Evolutionary conservation across 108 stramenopile species (phyloP).

Genomic region (Cyclotella kingstonii): DNA sequence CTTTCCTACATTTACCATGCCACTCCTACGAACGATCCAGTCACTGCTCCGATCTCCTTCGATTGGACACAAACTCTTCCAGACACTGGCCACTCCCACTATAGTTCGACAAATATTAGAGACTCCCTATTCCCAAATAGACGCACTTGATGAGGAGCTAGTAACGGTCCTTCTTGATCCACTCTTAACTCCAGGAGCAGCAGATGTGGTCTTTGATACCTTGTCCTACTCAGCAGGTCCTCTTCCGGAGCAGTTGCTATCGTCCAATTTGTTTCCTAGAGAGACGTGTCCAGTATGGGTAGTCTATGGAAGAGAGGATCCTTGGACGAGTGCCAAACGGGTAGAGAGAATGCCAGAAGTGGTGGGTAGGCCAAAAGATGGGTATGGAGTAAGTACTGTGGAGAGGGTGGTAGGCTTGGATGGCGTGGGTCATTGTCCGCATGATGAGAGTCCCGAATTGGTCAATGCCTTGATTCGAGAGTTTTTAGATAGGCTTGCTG

Average conservation of each 20-base stretch:
- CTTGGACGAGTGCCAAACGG: conserved; percentile 84
- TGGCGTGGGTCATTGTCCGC: conserved; percentile 94
- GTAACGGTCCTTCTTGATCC: conserved; percentile 85
- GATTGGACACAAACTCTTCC: conserved; percentile 81
- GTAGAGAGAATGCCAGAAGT: conserved; percentile 71
- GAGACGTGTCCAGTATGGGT: conserved; percentile 73
- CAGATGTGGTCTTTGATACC: conserved; percentile 93
- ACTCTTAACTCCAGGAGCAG: conserved; percentile 77
- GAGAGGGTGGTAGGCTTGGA: conserved; percentile 73
- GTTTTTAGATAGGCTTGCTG: conserved; percentile 64
- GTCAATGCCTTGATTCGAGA: conserved; percentile 84
- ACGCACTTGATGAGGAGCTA: conserved; percentile 87
- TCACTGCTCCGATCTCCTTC: conserved; percentile 58
- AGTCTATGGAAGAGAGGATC: conserved; percentile 88
- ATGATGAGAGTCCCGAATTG: conserved; percentile 90
- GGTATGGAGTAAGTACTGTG: conserved; percentile 26
- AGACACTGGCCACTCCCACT: conserved; percentile 70
- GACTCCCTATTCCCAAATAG: conserved; percentile 78
- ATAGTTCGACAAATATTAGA: conserved; percentile 85
- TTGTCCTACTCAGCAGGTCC: conserved; percentile 92
- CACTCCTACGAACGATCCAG: conserved; percentile 75
- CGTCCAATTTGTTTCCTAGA: conserved; percentile 31
- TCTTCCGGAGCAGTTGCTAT: conserved; percentile 91
- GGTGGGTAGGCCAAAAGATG: conserved; percentile 19
- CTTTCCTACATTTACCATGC: conserved; percentile 62